Evolutionary conservation across 148 eudicot genomes (phyloP).

Genomic region (Silene latifolia): DNA sequence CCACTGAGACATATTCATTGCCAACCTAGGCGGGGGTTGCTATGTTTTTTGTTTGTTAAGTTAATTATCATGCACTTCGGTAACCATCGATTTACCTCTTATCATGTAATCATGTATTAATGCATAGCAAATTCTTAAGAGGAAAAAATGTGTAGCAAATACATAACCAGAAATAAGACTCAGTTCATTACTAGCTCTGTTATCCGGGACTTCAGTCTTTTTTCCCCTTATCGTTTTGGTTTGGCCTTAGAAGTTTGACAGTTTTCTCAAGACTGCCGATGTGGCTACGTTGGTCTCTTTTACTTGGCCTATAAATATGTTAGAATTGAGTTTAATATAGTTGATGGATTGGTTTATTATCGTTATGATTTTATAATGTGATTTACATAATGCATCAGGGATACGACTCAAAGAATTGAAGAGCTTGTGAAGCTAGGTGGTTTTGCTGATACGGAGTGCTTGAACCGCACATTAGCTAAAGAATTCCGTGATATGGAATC

Average conservation of each 20-base stretch:
- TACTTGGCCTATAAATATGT: not conserved
- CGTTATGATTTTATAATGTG: slow-evolving; percentile 4
- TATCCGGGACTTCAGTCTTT: not conserved
- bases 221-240: not conserved
- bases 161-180: not conserved
- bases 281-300: not conserved
- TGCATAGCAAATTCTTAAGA: not conserved
- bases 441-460: slow-evolving; percentile 63
- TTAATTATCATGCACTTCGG: not conserved
- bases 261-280: not conserved
- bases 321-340: not conserved
- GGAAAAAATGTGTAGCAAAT: not conserved
- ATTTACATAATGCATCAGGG: slow-evolving; percentile 25
- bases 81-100: not conserved
- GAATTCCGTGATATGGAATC: slow-evolving; percentile 81
- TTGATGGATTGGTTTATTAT: not conserved
- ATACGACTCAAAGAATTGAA: slow-evolving; percentile 50
- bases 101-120: not conserved
- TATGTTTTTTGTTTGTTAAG: not conserved
- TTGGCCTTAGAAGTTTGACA: not conserved
- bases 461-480: slow-evolving; percentile 74
- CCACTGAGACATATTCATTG: not conserved
- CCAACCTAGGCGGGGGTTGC: not conserved
- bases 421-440: slow-evolving; percentile 86
- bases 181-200: not conserved